A percentile compares a stretch with the other conserved stretches of the same genome.
Evolutionary conservation across 495 filamentous ascomycete genomes (phyloP).

Genomic region (Aspergillus wentii): DNA sequence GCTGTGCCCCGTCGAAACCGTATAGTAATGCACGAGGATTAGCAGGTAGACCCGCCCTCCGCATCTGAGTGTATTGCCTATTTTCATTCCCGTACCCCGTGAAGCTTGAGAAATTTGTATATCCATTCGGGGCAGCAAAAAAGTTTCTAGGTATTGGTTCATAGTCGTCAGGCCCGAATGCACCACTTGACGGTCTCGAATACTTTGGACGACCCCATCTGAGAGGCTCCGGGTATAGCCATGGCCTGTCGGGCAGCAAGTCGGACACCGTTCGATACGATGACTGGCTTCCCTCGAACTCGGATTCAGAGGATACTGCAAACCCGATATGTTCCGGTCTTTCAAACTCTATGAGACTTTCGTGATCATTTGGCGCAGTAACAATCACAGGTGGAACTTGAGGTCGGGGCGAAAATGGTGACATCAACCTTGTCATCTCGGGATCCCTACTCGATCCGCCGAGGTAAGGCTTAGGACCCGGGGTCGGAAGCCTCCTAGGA

Average conservation of each 20-base stretch:
- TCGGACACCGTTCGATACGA: slow-evolving; percentile 33
- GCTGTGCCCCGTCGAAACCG: slow-evolving; percentile 15
- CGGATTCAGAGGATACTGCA: slow-evolving; percentile 26
- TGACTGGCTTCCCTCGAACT: slow-evolving; percentile 23
- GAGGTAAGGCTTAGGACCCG: slow-evolving; percentile 8
- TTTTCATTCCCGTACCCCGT: slow-evolving; percentile 3
- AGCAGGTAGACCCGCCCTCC: slow-evolving; percentile 27
- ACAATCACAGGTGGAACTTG: slow-evolving; percentile 18
- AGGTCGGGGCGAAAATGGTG: slow-evolving; percentile 8
- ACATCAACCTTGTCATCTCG: slow-evolving; percentile 15
- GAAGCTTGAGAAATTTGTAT: background rate
- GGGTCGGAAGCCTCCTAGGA: slow-evolving; percentile 15
- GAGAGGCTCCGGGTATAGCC: slow-evolving; percentile 34
- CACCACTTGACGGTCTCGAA: slow-evolving; percentile 24
- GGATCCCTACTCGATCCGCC: slow-evolving; percentile 6
- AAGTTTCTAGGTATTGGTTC: slow-evolving; percentile 9
- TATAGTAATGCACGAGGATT: slow-evolving; percentile 35
- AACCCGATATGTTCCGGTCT: slow-evolving; percentile 20
- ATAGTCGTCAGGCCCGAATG: slow-evolving; percentile 39
- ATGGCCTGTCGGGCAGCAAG: slow-evolving; percentile 21
- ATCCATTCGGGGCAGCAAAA: slow-evolving; percentile 6
- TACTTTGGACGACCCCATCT: slow-evolving; percentile 26
- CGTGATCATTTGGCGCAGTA: slow-evolving; percentile 7
- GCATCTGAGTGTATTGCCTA: slow-evolving; percentile 7
- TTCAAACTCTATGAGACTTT: background rate